Evolutionary conservation across 2,329 filamentous ascomycete genomes (phyloP).

Genomic region (Trichoderma breve): DNA sequence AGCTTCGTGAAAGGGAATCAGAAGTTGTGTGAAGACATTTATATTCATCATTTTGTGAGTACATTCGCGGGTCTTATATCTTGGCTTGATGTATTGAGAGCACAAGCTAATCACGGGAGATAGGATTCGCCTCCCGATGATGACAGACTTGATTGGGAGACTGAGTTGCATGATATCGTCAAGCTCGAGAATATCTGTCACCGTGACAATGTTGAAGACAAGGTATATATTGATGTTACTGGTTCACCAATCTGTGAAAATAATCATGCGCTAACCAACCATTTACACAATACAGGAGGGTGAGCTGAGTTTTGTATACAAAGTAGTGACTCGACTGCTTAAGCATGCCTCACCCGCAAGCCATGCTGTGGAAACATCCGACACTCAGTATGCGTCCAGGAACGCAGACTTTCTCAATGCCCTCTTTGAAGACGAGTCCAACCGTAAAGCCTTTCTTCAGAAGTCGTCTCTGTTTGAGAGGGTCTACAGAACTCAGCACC

Average conservation of each 20-base stretch:
- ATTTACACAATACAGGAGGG: constrained; percentile 32
- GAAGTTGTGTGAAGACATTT: constrained; percentile 61
- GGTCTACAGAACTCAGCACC: constrained; percentile 31
- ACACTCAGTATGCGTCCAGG: constrained; percentile 45
- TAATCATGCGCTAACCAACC: not conserved
- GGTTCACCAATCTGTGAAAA: not conserved
- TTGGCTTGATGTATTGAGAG: not conserved
- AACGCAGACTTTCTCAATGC: constrained; percentile 45
- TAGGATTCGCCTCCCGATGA: constrained; percentile 31
- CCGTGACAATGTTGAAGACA: constrained; percentile 32
- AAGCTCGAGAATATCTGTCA: constrained; percentile 45
- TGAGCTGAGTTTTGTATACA: constrained; percentile 49
- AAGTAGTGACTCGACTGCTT: constrained; percentile 46
- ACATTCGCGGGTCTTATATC: too few relatives aligned
- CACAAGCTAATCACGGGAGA: not conserved
- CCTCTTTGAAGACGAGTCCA: constrained; percentile 47
- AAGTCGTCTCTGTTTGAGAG: constrained; percentile 62
- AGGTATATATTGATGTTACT: constrained; percentile 35
- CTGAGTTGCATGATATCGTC: constrained; percentile 44
- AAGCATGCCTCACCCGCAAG: constrained; percentile 41
- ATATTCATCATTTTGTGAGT: constrained; percentile 55
- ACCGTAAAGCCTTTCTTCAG: constrained; percentile 60
- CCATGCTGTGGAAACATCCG: constrained; percentile 30
- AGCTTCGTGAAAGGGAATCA: constrained; percentile 56
- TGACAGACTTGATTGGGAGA: constrained; percentile 41